A percentile compares a stretch with the other conserved stretches of the same genome.
These are phyloP conservation scores for Aspergillus versicolor DNA, from an alignment of 2,329 filamentous ascomycete species.

Conservation along the genomic window DNA sequence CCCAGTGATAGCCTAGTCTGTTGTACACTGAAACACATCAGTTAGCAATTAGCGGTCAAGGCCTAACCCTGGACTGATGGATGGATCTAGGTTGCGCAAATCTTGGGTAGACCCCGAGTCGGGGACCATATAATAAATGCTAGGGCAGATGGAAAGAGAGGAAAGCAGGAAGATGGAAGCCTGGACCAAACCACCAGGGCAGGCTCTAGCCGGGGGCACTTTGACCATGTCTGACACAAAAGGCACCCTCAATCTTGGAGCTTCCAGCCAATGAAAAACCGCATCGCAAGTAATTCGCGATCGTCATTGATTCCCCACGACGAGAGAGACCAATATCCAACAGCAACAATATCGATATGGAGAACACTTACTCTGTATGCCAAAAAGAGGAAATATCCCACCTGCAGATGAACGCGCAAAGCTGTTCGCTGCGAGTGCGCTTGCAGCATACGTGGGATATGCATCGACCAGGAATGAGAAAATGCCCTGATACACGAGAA, in stretches of 20 bases:
- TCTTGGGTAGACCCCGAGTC: constrained; percentile 3
- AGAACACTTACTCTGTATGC: constrained; percentile 51
- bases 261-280: too few relatives aligned
- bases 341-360: neutral
- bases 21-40: constrained; percentile 42
- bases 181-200: too few relatives aligned
- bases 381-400: constrained; percentile 75
- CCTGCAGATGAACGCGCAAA: constrained; percentile 77
- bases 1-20: constrained; percentile 48
- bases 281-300: too few relatives aligned
- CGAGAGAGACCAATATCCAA: neutral
- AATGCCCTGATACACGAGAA: constrained; percentile 78
- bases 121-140: constrained; percentile 7
- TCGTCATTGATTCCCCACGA: too few relatives aligned
- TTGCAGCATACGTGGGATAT: constrained; percentile 49
- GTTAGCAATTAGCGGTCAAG: constrained; percentile 23
- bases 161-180: too few relatives aligned
- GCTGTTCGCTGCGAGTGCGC: constrained; percentile 78
- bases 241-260: too few relatives aligned
- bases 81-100: constrained; percentile 5
- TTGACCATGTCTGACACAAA: too few relatives aligned
- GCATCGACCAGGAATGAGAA: constrained; percentile 82
- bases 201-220: too few relatives aligned
- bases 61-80: neutral
- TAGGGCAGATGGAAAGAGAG: neutral